Evolutionary conservation across 106 monocot genomes (phyloP).

Genomic region (Dendrobium nobile): DNA sequence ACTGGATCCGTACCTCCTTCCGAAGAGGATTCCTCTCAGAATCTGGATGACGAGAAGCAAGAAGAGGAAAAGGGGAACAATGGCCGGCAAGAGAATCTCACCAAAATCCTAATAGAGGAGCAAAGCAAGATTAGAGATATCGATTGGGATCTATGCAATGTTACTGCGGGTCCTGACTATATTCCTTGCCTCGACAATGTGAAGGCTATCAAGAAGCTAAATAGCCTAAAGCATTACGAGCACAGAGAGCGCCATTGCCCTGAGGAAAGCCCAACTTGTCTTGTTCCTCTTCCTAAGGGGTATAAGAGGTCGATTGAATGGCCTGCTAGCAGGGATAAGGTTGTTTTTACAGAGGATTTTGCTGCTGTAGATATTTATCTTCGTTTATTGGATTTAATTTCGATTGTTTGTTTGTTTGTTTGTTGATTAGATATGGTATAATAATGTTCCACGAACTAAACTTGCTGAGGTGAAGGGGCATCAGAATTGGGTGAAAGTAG

Average conservation of each 20-base stretch:
- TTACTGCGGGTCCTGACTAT: slow-evolving; percentile 67
- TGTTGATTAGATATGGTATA: slow-evolving; percentile 77
- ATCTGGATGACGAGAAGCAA: background rate
- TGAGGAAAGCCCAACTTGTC: slow-evolving; percentile 65
- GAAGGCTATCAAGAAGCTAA: slow-evolving; percentile 63
- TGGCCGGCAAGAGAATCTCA: background rate
- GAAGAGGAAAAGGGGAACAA: background rate
- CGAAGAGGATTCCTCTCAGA: background rate
- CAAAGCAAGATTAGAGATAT: background rate
- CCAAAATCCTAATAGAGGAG: background rate
- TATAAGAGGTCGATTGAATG: slow-evolving; percentile 60
- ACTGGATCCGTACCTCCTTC: background rate
- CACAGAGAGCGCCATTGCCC: slow-evolving; percentile 90
- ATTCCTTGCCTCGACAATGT: slow-evolving; percentile 86
- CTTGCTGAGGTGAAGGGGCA: slow-evolving; percentile 96
- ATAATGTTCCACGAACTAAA: slow-evolving; percentile 83
- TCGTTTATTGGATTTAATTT: background rate
- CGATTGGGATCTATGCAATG: slow-evolving; percentile 76
- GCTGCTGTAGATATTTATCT: background rate
- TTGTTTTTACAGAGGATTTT: slow-evolving; percentile 2
- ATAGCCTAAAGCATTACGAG: slow-evolving; percentile 52
- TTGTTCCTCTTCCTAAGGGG: slow-evolving; percentile 66
- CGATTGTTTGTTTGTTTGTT: background rate
- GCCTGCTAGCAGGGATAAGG: slow-evolving; percentile 83
- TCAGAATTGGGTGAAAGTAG: slow-evolving; percentile 92